phyloP scores from a whole-genome alignment of 257 asterid genomes.

The Przewalskia tangutica region DNA sequence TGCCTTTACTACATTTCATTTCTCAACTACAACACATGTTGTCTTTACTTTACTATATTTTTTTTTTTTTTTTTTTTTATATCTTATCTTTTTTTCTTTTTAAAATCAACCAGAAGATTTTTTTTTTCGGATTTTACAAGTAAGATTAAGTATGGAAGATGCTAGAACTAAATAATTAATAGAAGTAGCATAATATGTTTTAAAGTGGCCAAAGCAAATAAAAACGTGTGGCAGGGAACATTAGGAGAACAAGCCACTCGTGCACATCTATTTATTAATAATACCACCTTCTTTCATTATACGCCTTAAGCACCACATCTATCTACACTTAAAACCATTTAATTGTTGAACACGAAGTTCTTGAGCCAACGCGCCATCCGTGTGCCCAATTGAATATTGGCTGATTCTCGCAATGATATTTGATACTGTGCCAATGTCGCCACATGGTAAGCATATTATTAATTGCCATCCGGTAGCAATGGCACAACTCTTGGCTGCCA shows the following conservation, averaged over 20 bases:
- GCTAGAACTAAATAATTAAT: too few species aligned
- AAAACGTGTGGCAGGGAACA: conserved; percentile 1
- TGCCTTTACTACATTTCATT: too few species aligned
- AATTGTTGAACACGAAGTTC: not conserved
- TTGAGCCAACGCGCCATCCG: not conserved
- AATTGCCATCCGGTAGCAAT: not conserved
- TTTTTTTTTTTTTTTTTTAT: too few species aligned
- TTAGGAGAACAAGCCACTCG: not conserved
- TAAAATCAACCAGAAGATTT: too few species aligned
- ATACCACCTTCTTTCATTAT: too few species aligned
- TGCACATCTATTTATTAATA: not conserved
- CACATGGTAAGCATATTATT: not conserved
- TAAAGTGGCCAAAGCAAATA: too few species aligned
- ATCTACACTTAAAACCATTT: not conserved
- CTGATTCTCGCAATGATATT: not conserved
- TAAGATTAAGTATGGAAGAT: too few species aligned
- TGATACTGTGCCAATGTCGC: not conserved
- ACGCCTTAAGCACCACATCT: not conserved
- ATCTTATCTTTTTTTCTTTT: too few species aligned
- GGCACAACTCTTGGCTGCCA: not conserved
- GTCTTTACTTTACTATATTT: too few species aligned
- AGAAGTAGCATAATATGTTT: too few species aligned
- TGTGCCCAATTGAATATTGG: not conserved
- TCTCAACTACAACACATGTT: too few species aligned
- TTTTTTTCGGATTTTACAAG: too few species aligned